Conservation (phyloP, 768 basidiomycete genomes). For the Auricularia sp. region DNA sequence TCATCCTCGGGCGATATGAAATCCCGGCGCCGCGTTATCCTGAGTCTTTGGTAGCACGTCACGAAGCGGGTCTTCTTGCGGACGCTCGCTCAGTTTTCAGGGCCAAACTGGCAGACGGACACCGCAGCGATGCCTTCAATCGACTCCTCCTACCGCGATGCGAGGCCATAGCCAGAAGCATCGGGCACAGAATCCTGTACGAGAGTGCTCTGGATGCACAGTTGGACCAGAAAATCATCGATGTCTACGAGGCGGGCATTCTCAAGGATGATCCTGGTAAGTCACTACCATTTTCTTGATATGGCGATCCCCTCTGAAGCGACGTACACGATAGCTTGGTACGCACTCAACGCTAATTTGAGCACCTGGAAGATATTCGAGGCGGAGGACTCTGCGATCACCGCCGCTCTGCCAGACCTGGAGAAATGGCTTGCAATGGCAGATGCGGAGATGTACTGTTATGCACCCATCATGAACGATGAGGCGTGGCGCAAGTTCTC, state of each 20-base stretch:
- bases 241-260: neutral
- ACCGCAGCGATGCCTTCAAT: slow-evolving; percentile 44
- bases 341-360: neutral
- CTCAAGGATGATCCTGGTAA: neutral
- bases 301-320: neutral
- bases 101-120: slow-evolving; percentile 15
- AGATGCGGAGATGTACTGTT: neutral
- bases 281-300: neutral
- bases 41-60: slow-evolving; percentile 43
- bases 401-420: neutral
- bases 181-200: slow-evolving; percentile 21
- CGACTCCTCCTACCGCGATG: slow-evolving; percentile 47
- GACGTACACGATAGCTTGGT: neutral
- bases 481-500: neutral
- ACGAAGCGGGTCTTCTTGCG: slow-evolving; percentile 28
- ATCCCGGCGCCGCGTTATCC: slow-evolving; percentile 34
- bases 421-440: neutral
- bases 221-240: neutral
- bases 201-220: slow-evolving; percentile 15
- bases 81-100: neutral
- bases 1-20: slow-evolving; percentile 43
- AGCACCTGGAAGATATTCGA: neutral
- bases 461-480: neutral
- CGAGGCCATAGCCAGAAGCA: slow-evolving; percentile 29
- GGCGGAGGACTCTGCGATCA: neutral